Base-by-base conservation (phyloP, 306 rosid species). In the Ochetophila trinervis region DNA sequence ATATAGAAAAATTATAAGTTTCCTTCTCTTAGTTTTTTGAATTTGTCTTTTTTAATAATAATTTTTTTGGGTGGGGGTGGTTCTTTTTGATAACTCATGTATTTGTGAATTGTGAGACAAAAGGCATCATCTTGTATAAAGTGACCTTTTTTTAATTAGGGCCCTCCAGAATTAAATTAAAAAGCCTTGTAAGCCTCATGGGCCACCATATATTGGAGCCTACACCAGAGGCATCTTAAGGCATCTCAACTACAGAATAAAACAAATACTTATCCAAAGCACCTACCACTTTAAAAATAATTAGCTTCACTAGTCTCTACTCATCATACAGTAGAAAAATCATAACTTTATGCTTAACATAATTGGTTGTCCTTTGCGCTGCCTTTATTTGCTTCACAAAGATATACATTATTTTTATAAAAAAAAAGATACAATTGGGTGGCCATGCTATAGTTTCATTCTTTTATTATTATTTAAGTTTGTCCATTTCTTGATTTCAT, bases 271-370 rank as follows among this genome's bases (percentile, higher is more conserved):
- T 19, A 69, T 37, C 74, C 53, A 51, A 60, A 70, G 45, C 74
- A 60, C 67, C 67, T 24, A 60, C 58, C 32, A 64, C 51, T 60
- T 70, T 8, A 50, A 45, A n/a, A 34, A 70, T 15, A 5, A 66
- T 40, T 59, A 50, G 60, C 34, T 59, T 49, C n/a, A n/a, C n/a
- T n/a, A n/a, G n/a, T n/a, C 19, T 42, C 18, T 61, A 21, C 47
- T 51, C 51, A 50, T 65, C 1, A 42, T 51, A 37, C 5, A 34
- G 30, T 50, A 36, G 14, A 30, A 24, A 11, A 20, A 66, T 42
- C 24, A 66, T 44, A 16, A 50, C 18, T 40, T 69, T 70, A 8
- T 48, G 16, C 51, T 65, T 63, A 20, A 16, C 58, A 65, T 58
- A 64, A n/a, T 32, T 57, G 48, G 44, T 52, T 40, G 76, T 21